Evolutionary conservation across 2,329 filamentous ascomycete species (phyloP).

Genomic region (Ascocoryne sarcoides): DNA sequence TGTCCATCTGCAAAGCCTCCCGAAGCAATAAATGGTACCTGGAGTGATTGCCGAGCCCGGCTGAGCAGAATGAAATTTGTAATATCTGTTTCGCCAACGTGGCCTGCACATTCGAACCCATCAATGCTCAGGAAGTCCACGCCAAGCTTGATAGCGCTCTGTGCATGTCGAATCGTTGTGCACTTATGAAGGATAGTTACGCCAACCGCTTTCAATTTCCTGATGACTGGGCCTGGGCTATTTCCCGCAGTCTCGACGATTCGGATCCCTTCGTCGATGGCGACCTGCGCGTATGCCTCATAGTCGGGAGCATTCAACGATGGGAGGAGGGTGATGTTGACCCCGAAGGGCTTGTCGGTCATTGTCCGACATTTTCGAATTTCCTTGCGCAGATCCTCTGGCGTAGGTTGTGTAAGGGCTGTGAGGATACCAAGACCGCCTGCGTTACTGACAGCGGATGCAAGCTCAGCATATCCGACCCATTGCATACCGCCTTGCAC

Average conservation of each 20-base stretch:
- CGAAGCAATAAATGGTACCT: slow-evolving; percentile 87
- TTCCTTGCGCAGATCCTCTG: slow-evolving; percentile 85
- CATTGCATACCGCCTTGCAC: slow-evolving; percentile 86
- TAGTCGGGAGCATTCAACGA: slow-evolving; percentile 88
- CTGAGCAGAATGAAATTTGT: slow-evolving; percentile 85
- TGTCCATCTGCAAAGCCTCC: slow-evolving; percentile 94
- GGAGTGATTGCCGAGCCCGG: slow-evolving; percentile 73
- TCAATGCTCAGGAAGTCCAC: slow-evolving; percentile 97
- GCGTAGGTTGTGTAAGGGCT: slow-evolving; percentile 84
- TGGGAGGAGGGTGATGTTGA: slow-evolving; percentile 92
- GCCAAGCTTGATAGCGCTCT: slow-evolving; percentile 84
- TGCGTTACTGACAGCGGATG: slow-evolving; percentile 70
- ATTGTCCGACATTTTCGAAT: slow-evolving; percentile 79
- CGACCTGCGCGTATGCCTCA: slow-evolving; percentile 78
- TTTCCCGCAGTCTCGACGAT: slow-evolving; percentile 93
- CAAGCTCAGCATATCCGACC: slow-evolving; percentile 73
- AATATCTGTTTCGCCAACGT: slow-evolving; percentile 80
- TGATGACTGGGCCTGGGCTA: slow-evolving; percentile 82
- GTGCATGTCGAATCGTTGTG: slow-evolving; percentile 88
- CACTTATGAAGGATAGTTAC: slow-evolving; percentile 90
- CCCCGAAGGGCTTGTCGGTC: slow-evolving; percentile 74
- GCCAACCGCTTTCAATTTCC: slow-evolving; percentile 71
- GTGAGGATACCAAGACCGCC: slow-evolving; percentile 77
- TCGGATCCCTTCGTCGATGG: slow-evolving; percentile 85
- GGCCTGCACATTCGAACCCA: slow-evolving; percentile 91